phyloP scores from a whole-genome alignment of 306 rosid species.

The Psophocarpus tetragonolobus region DNA sequence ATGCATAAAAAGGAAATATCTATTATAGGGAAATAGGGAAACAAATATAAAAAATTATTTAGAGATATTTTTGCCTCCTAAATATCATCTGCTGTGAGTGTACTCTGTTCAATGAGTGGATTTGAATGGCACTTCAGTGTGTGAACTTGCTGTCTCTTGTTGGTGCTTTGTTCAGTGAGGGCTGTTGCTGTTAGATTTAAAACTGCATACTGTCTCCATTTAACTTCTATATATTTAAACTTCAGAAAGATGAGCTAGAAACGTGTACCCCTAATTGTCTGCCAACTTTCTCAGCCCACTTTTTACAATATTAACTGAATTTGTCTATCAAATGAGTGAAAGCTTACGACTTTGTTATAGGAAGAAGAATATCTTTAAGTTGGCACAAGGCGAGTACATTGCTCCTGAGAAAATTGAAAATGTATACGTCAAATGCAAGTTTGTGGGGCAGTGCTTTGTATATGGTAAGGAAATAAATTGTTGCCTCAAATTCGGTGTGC shows the following conservation, averaged over 20 bases:
- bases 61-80: too few species aligned
- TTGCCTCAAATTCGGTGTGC: constrained; percentile 9
- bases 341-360: constrained; percentile 46
- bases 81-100: neutral
- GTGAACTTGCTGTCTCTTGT: constrained; percentile 2
- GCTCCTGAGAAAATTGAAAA: constrained; percentile 99
- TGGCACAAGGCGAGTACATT: constrained; percentile 99
- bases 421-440: constrained; percentile 88
- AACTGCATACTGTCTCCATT: constrained; percentile 26
- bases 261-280: neutral
- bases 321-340: constrained; percentile 16
- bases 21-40: too few species aligned
- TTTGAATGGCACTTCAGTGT: neutral
- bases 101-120: constrained; percentile 31
- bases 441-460: constrained; percentile 83
- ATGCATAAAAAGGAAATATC: too few species aligned
- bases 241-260: neutral
- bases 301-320: neutral
- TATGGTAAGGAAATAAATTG: constrained; percentile 64
- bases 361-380: constrained; percentile 97
- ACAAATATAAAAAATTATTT: too few species aligned
- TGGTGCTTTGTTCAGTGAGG: constrained; percentile 22
- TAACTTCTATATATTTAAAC: neutral
- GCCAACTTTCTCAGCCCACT: constrained; percentile 15
- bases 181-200: neutral